Conservation (phyloP, 1,284 basidiomycete species). For the Boletus semigastroideus region DNA sequence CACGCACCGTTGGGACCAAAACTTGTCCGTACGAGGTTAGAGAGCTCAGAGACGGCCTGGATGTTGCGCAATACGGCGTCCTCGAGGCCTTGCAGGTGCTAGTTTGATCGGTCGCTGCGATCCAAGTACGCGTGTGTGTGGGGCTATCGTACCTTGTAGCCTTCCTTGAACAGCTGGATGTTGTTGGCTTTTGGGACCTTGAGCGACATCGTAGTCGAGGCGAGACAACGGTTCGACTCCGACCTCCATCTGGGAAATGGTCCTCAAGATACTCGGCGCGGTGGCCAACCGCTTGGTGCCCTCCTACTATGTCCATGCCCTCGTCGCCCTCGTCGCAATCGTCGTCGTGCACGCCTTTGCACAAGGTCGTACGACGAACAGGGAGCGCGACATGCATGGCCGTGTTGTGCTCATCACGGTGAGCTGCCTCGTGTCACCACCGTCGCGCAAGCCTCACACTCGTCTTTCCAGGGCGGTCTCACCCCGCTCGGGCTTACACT, state of each 20-base stretch:
- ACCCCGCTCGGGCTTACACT: conserved; percentile 69
- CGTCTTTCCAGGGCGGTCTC: conserved; percentile 59
- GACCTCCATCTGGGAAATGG: conserved; percentile 19
- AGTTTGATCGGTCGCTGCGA: conserved; percentile 8
- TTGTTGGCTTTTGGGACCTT: conserved; percentile 92
- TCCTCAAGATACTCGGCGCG: conserved; percentile 30
- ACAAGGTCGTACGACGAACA: conserved; percentile 64
- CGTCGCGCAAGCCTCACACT: conserved; percentile 1
- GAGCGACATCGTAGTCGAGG: conserved; percentile 67
- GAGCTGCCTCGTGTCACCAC: conserved; percentile 17
- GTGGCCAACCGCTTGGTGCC: conserved; percentile 21
- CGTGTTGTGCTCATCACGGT: conserved; percentile 71
- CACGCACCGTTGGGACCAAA: conserved; percentile 91
- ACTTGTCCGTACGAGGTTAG: conserved; percentile 93
- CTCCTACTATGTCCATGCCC: conserved; percentile 49
- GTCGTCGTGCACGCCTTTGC: conserved; percentile 55
- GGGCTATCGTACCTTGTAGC: conserved; percentile 70
- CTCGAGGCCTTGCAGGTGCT: conserved; percentile 89
- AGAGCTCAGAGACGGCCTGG: conserved; percentile 91
- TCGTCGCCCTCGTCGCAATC: conserved; percentile 42
- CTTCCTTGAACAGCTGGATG: conserved; percentile 92
- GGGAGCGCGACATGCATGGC: conserved; percentile 73
- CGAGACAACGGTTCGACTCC: conserved; percentile 9
- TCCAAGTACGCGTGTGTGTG: neutral
- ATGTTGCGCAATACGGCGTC: conserved; percentile 96